Percentiles rank a stretch among this genome's conserved stretches.
Evolutionary conservation across 495 filamentous ascomycete genomes (phyloP).

Genomic region (Aspergillus bridgeri): DNA sequence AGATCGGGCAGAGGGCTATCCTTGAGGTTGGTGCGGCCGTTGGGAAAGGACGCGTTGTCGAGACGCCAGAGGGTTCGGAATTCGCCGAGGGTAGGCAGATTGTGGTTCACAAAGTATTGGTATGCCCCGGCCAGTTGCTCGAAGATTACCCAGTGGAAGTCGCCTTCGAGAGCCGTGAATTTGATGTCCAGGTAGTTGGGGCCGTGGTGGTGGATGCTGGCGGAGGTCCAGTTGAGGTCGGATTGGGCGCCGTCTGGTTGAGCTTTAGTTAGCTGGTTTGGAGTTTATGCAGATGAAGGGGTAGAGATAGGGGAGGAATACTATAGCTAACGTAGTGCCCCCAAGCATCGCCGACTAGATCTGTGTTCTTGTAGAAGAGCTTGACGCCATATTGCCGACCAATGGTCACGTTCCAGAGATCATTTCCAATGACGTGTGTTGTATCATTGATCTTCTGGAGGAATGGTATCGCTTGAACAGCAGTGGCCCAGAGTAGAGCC

Average conservation of each 20-base stretch:
- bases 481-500: not conserved
- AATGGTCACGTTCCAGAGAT: conserved; percentile 34
- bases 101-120: conserved; percentile 42
- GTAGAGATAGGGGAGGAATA: not conserved
- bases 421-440: conserved; percentile 27
- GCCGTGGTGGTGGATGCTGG: conserved; percentile 24
- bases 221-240: conserved; percentile 35
- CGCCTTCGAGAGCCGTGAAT: conserved; percentile 34
- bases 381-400: conserved; percentile 27
- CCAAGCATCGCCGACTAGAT: conserved; percentile 34
- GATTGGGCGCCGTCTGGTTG: conserved; percentile 24
- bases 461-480: conserved; percentile 3
- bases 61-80: conserved; percentile 40
- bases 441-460: conserved; percentile 5
- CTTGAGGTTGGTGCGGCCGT: conserved; percentile 32
- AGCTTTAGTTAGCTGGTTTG: not conserved
- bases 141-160: conserved; percentile 39
- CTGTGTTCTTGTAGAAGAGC: conserved; percentile 33
- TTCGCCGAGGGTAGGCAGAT: conserved; percentile 36
- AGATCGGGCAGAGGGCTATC: conserved; percentile 32
- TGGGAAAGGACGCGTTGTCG: conserved; percentile 32
- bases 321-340: conserved; percentile 43
- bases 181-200: conserved; percentile 31
- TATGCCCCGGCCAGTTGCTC: conserved; percentile 36
- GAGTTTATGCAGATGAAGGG: not conserved